These are phyloP conservation scores for Phlebiopsis gigantea DNA, from an alignment of 768 basidiomycete species.

Conservation along the genomic window DNA sequence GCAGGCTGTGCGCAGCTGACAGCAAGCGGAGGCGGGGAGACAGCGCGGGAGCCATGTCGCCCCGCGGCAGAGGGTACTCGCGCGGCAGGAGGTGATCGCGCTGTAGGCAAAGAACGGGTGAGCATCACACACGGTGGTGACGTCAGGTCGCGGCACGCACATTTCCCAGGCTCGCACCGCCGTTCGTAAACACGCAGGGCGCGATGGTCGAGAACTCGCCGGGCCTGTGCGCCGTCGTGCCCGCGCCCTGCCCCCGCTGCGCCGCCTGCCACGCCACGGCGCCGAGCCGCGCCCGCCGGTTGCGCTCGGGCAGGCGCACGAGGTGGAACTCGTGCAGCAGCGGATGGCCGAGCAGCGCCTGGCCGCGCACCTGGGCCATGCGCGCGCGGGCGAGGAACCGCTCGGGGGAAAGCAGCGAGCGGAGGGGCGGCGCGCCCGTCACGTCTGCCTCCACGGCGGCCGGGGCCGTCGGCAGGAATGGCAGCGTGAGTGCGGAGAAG, in stretches of 20 bases:
- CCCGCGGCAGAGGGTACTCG: slow-evolving; percentile 14
- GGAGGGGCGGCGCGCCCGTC: slow-evolving; percentile 34
- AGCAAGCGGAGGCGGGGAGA: slow-evolving; percentile 14
- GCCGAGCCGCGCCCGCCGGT: slow-evolving; percentile 15
- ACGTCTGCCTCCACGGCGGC: slow-evolving; percentile 30
- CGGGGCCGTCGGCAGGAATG: slow-evolving; percentile 39
- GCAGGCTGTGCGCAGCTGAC: slow-evolving; percentile 23
- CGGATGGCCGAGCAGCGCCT: slow-evolving; percentile 34
- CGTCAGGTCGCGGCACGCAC: slow-evolving; percentile 14
- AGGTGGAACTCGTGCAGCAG: slow-evolving; percentile 39
- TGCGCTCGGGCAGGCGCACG: slow-evolving; percentile 17
- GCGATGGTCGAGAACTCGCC: slow-evolving; percentile 3
- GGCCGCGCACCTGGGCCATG: slow-evolving; percentile 32
- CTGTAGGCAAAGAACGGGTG: not conserved
- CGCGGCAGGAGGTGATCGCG: slow-evolving; percentile 14
- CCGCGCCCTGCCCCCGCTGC: slow-evolving; percentile 2
- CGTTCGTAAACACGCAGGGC: slow-evolving; percentile 18
- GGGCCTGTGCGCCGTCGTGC: not conserved
- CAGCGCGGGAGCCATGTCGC: slow-evolving; percentile 5
- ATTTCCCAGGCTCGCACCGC: slow-evolving; percentile 22
- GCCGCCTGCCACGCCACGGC: slow-evolving; percentile 21
- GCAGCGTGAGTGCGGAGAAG: slow-evolving; percentile 37
- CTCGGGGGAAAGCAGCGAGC: slow-evolving; percentile 36
- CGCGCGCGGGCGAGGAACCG: slow-evolving; percentile 44
- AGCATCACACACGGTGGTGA: too few species aligned